Evolutionary conservation across 257 asterid species (phyloP), one percentile per base, ranked within the genome.

Genomic region (Echium plantagineum): DNA sequence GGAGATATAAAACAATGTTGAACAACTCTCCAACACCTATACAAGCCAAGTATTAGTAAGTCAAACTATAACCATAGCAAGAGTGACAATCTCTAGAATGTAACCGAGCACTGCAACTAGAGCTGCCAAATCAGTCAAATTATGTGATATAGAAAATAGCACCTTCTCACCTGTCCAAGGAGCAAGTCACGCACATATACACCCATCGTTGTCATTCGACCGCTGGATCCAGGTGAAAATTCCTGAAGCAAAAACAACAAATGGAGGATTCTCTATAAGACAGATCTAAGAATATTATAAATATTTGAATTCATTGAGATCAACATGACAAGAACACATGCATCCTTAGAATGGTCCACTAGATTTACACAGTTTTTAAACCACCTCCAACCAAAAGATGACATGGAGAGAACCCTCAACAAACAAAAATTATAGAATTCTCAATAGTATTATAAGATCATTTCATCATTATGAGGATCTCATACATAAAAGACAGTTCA

Each of bases 161-260:
- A 79, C 69, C 76, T 68, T 42, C 49, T 42, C 26, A 91, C 98
- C 98, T 88, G 96, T 67, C 96, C 98, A 38, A 91, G 94, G 73
- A 91, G 95, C 64, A 91, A 81, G 77, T 91, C 98, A 13, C 96
- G 94, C 62, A 91, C 72, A 68, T 85, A 91, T 2, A 83, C 97
- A 8, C 98, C 95, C 93, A 88, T 91, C 57, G 94, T 88, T 52
- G 98, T 84, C 95, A 75, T 84, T 66, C 73, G 80, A 60, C 97
- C 95, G 70, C 83, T 82, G 24, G 94, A 85, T 72, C 97, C 94
- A 69, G 98, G 95, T 63, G 94, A 78, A 66, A 91, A 91, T 80
- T 91, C 97, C 98, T 91, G 83, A 58, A 48, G 66, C 26, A 64
- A 22, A 66, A 59, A 13, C 3, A 21, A 61, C 32, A 76, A 59